These are phyloP conservation scores for Ensete ventricosum DNA, from an alignment of 176 grass and related monocot genomes.

Conservation along the genomic window DNA sequence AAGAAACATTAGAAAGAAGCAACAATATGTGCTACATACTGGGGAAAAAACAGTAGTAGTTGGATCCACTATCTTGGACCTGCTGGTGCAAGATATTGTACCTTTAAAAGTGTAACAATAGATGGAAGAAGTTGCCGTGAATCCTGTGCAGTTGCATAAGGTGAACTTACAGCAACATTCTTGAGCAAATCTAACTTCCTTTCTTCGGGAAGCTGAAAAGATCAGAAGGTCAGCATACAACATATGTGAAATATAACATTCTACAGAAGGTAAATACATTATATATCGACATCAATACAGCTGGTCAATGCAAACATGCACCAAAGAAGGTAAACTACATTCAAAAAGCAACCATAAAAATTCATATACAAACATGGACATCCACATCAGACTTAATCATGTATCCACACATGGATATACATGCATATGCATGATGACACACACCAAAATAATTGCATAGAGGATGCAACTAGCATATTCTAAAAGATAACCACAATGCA, in stretches of 20 bases:
- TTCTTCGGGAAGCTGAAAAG: slow-evolving; percentile 58
- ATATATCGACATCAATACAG: too few relatives aligned
- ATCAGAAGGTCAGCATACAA: slow-evolving; percentile 10
- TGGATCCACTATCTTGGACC: too few relatives aligned
- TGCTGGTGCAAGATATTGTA: slow-evolving; percentile 15
- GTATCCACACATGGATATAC: background rate
- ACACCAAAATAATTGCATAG: too few relatives aligned
- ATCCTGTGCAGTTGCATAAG: slow-evolving; percentile 75
- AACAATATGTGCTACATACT: too few relatives aligned
- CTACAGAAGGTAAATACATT: background rate
- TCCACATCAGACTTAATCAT: background rate
- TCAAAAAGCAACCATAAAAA: too few relatives aligned
- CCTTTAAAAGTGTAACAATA: slow-evolving; percentile 70
- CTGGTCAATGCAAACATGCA: too few relatives aligned
- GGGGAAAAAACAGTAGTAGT: too few relatives aligned
- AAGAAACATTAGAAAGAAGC: background rate
- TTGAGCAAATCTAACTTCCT: slow-evolving; percentile 84
- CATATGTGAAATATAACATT: slow-evolving; percentile 4
- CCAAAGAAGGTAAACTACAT: too few relatives aligned
- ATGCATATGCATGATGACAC: too few relatives aligned
- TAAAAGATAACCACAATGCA: too few relatives aligned
- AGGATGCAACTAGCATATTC: too few relatives aligned
- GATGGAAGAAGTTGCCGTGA: slow-evolving; percentile 88
- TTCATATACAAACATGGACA: too few relatives aligned
- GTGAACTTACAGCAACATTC: slow-evolving; percentile 71